Evolutionary conservation across 768 basidiomycete genomes (phyloP).

Genomic region (Cyclocybe aegerita): DNA sequence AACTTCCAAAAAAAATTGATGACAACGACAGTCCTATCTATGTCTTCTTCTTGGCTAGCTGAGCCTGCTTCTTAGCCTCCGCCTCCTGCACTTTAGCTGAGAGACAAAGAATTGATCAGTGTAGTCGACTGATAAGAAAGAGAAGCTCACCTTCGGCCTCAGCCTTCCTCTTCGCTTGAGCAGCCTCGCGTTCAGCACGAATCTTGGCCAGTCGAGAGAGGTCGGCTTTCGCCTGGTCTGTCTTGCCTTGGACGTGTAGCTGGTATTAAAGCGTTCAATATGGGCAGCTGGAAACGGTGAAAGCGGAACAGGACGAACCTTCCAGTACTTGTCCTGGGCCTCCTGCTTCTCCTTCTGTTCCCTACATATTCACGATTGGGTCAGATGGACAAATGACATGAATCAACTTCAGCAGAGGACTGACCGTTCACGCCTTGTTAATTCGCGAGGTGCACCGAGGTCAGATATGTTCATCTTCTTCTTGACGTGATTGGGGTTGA

Average conservation of each 20-base stretch:
- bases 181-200: constrained; percentile 82
- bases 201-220: constrained; percentile 86
- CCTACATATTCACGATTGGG: constrained; percentile 34
- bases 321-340: constrained; percentile 85
- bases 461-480: constrained; percentile 81
- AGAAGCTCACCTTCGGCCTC: constrained; percentile 72
- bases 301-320: constrained; percentile 43
- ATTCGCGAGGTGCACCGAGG: constrained; percentile 59
- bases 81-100: constrained; percentile 65
- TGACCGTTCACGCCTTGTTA: constrained; percentile 67
- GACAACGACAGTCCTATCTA: no score
- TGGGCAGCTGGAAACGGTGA: neutral
- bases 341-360: constrained; percentile 93
- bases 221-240: constrained; percentile 86
- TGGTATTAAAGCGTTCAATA: constrained; percentile 22
- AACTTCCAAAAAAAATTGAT: no score
- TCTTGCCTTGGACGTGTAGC: constrained; percentile 83
- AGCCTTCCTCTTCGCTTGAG: constrained; percentile 84
- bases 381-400: neutral
- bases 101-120: constrained; percentile 2
- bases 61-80: constrained; percentile 59
- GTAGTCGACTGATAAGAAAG: neutral
- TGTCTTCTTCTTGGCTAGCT: constrained; percentile 27
- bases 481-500: constrained; percentile 75
- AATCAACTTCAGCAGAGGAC: neutral